These are phyloP conservation scores for Cutaneotrichosporon cyanovorans DNA, from an alignment of 1,284 basidiomycete genomes.

Conservation along the genomic window DNA sequence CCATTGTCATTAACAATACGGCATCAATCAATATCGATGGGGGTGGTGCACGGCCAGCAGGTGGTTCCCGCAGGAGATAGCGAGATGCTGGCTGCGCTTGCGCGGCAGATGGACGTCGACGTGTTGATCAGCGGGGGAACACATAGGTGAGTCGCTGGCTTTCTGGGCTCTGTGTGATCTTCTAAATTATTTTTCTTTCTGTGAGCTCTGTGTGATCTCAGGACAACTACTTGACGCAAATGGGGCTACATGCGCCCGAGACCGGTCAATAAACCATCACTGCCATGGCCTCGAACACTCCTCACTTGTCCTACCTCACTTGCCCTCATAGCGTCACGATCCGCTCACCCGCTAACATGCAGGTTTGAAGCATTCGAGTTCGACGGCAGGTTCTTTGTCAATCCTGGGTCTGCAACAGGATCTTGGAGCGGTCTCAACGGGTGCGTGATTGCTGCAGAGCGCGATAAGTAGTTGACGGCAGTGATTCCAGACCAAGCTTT, in stretches of 20 bases:
- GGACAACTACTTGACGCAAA: too few species aligned
- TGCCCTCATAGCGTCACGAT: too few species aligned
- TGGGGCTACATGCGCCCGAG: too few species aligned
- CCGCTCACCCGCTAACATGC: slow-evolving; percentile 9
- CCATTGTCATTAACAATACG: slow-evolving; percentile 75
- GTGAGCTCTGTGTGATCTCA: too few species aligned
- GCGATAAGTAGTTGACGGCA: slow-evolving; percentile 23
- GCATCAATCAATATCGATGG: slow-evolving; percentile 74
- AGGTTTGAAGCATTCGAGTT: slow-evolving; percentile 92
- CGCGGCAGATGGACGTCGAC: slow-evolving; percentile 94
- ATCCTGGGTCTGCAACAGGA: slow-evolving; percentile 91
- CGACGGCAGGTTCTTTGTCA: slow-evolving; percentile 87
- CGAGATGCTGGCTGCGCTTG: slow-evolving; percentile 76
- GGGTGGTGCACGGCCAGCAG: slow-evolving; percentile 91
- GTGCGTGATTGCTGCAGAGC: slow-evolving; percentile 45
- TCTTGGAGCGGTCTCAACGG: slow-evolving; percentile 77
- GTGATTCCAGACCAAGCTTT: slow-evolving; percentile 69
- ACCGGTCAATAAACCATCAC: too few species aligned
- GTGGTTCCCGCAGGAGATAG: slow-evolving; percentile 85
- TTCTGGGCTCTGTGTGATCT: neutral
- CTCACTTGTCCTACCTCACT: too few species aligned
- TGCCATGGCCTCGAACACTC: too few species aligned
- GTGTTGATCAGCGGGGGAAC: slow-evolving; percentile 90
- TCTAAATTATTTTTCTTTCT: too few species aligned
- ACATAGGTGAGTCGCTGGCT: slow-evolving; percentile 65